Conservation (phyloP, 1,139 yeast species). For the Yamadazyma mexicana region DNA sequence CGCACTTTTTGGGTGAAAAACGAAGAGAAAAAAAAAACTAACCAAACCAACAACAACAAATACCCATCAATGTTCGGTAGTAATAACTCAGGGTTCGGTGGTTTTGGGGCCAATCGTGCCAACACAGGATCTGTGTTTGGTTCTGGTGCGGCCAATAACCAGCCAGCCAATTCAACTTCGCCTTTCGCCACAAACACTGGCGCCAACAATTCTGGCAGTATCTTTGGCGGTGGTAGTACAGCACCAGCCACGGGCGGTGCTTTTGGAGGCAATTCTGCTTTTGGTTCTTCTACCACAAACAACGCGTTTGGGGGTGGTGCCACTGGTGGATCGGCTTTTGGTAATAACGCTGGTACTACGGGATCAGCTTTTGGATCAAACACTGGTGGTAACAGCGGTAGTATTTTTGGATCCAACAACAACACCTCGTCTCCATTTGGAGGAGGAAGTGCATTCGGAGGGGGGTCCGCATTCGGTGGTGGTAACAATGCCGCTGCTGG, state of each 20-base stretch:
- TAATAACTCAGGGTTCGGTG: slow-evolving; percentile 58
- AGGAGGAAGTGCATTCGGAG: slow-evolving; percentile 21
- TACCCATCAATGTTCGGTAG: slow-evolving; percentile 43
- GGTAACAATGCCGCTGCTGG: slow-evolving; percentile 13
- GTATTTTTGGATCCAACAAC: slow-evolving; percentile 23
- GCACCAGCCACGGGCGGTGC: background rate
- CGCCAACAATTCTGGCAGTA: slow-evolving; percentile 12
- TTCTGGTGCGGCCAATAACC: slow-evolving; percentile 19
- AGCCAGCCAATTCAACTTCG: slow-evolving; percentile 16
- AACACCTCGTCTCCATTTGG: slow-evolving; percentile 14
- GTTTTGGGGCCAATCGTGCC: slow-evolving; percentile 47
- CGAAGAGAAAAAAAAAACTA: slow-evolving; percentile 1
- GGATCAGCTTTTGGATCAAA: slow-evolving; percentile 38
- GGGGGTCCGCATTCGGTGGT: slow-evolving; percentile 17
- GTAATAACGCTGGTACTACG: background rate
- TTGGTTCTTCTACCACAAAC: slow-evolving; percentile 21
- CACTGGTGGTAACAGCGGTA: slow-evolving; percentile 10
- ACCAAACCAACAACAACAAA: slow-evolving; percentile 3
- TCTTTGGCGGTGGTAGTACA: slow-evolving; percentile 10
- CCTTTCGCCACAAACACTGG: slow-evolving; percentile 22
- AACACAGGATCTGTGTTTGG: slow-evolving; percentile 37
- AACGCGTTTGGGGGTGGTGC: slow-evolving; percentile 1
- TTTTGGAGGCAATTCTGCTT: slow-evolving; percentile 10
- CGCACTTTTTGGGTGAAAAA: background rate
- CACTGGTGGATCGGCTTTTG: background rate